Conservation (phyloP, 2,329 filamentous ascomycete species). For the Xylaria sp. region DNA sequence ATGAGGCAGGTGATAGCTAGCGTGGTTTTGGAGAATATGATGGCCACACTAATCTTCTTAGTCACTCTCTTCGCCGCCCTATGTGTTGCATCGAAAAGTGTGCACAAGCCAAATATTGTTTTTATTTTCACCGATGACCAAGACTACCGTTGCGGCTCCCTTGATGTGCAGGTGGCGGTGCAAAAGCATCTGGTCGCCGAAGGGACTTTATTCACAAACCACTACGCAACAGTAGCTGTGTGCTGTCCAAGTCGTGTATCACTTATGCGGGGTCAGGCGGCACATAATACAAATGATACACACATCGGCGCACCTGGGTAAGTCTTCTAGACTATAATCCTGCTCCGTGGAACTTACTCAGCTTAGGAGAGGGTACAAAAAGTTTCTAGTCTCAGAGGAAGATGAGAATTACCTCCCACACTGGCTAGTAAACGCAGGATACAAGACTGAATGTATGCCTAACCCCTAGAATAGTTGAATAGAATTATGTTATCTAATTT, state of each 20-base stretch:
- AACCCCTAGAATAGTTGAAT: no score
- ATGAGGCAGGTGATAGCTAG: no score
- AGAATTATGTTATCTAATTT: no score
- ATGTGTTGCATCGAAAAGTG: no score
- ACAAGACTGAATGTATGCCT: no score
- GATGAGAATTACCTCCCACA: conserved; percentile 71
- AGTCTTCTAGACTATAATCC: background rate
- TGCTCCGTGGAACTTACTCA: conserved; percentile 64
- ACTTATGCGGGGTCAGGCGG: conserved; percentile 68
- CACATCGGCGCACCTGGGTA: conserved; percentile 59
- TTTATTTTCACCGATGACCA: conserved; percentile 74
- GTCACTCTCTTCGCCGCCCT: no score
- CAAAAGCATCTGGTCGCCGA: conserved; percentile 61
- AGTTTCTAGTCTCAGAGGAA: no score
- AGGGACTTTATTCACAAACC: conserved; percentile 64
- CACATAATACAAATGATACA: conserved; percentile 76
- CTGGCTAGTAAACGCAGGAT: conserved; percentile 72
- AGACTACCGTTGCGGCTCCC: conserved; percentile 64
- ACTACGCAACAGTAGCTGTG: conserved; percentile 69
- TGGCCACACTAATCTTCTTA: no score
- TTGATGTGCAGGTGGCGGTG: conserved; percentile 65
- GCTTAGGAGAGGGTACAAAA: conserved; percentile 68
- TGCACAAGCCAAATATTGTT: conserved; percentile 65
- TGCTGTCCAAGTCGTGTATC: conserved; percentile 72
- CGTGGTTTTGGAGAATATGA: no score